Conservation (phyloP, 2,329 filamentous ascomycete species). For the Exserohilum turcica region DNA sequence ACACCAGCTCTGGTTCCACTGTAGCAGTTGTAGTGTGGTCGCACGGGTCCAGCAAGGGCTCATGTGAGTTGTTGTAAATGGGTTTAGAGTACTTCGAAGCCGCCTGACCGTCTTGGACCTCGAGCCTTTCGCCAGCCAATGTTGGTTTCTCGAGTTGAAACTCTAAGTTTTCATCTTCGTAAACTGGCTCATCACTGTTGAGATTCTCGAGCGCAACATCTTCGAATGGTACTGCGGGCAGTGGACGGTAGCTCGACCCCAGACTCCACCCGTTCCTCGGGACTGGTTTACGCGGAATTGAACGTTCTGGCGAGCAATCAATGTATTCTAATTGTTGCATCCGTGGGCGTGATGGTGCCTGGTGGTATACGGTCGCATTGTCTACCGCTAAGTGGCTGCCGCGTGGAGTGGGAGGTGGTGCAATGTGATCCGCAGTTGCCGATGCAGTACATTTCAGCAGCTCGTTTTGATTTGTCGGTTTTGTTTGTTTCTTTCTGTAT, state of each 20-base stretch:
- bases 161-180: background rate
- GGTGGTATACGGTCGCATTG: slow-evolving; percentile 17
- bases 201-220: background rate
- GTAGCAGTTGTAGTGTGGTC: too few species aligned
- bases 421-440: slow-evolving; percentile 16
- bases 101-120: background rate
- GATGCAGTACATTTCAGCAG: background rate
- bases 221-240: slow-evolving; percentile 20
- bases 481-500: slow-evolving; percentile 4
- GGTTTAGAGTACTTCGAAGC: background rate
- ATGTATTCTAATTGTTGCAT: slow-evolving; percentile 15
- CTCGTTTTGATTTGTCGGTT: background rate
- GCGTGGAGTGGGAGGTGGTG: slow-evolving; percentile 21
- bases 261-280: background rate
- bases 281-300: background rate
- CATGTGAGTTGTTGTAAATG: background rate
- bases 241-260: slow-evolving; percentile 10
- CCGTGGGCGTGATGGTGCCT: slow-evolving; percentile 20
- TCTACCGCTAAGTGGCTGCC: slow-evolving; percentile 14
- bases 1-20: too few species aligned
- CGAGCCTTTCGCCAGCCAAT: background rate
- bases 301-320: background rate
- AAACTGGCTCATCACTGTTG: background rate
- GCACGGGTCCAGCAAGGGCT: background rate
- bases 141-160: background rate